Base-by-base conservation (phyloP, 768 basidiomycete genomes). In the Serpula lacrymans region DNA sequence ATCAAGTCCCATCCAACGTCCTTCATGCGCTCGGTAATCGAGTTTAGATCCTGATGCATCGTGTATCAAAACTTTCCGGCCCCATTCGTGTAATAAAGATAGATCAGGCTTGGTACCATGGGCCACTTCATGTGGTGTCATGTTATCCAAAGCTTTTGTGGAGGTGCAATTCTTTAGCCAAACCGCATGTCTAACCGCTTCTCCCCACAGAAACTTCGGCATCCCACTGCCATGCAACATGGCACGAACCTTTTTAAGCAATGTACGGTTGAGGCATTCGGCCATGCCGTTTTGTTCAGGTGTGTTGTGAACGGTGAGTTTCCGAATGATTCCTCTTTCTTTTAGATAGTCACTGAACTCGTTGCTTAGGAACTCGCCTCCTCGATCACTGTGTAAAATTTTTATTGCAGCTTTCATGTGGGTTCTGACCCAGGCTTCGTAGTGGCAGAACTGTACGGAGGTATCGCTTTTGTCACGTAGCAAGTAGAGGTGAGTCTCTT, bases 231-330 rank as follows among this genome's bases (percentile, higher is more conserved):
- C 48, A 42, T 67, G 59, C 3, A 71, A 41, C 42, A 74, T 42
- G 0, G 70, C 63, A 0, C 56, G 55, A 0, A 61, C 54, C 7
- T 51, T 42, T 32, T 71, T 61, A 5, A 66, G 18, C 10, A 68
- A 45, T 1, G 62, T 67, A 6, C 64, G 51, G 46, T 72, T 75
- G 3, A 53, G 46, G 9, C 63, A 53, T 50, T 76, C 64, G 0
- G 71, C 63, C 11, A 73, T 46, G 1, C 74, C 69, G 42, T 74
- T 75, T 30, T 73, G 58, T 35, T 67, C n/a, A n/a, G n/a, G n/a
- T n/a, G n/a, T n/a, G n/a, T n/a, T n/a, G n/a, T n/a, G n/a, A n/a
- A n/a, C n/a, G n/a, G n/a, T n/a, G n/a, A n/a, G n/a, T n/a, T n/a
- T n/a, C n/a, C n/a, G n/a, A n/a, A n/a, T n/a, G n/a, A n/a, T n/a